Evolutionary conservation across 1,139 yeast species (phyloP), one percentile per base, ranked within the genome.

Genomic region (Geotrichum macrosporum): DNA sequence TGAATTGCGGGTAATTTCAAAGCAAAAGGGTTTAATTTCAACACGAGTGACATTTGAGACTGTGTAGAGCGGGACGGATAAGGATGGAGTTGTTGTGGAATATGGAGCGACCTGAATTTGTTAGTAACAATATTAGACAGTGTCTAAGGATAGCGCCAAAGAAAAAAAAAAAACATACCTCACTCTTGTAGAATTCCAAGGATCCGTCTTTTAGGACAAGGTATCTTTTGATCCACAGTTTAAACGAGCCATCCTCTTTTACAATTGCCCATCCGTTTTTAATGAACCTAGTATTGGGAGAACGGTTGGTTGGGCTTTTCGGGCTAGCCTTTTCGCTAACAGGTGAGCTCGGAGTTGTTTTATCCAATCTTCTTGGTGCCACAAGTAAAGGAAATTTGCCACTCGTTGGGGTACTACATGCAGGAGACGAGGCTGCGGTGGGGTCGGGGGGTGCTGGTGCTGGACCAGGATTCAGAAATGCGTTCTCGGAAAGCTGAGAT

Each of bases 221-320:
- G 63, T 73, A 89, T 57, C 94, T 77, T 62, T 88, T 88, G 52
- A 89, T 88, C 97, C 97, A 92, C 57, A 95, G 72, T 54, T 86
- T 77, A 43, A 71, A 67, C 16, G 67, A 55, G 19, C 96, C 95
- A 58, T 89, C 97, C 58, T 89, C 97, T 64, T 87, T 88, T 48
- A 87, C 81, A 48, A 86, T 85, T 21, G 86, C 89, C 95, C 96
- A 89, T 0, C 97, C 96, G 48, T 72, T 73, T 48, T 65, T 40
- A 61, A 53, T 29, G 52, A 44, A 22, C 47, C 35, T 24, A n/a
- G n/a, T n/a, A n/a, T n/a, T n/a, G n/a, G n/a, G n/a, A n/a, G n/a
- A n/a, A n/a, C n/a, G n/a, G n/a, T n/a, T n/a, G n/a, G n/a, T n/a
- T n/a, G n/a, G n/a, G n/a, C n/a, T n/a, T n/a, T n/a, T n/a, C n/a